Base-by-base conservation (phyloP, 1,284 basidiomycete species). In the Microbotryum saponariae region DNA sequence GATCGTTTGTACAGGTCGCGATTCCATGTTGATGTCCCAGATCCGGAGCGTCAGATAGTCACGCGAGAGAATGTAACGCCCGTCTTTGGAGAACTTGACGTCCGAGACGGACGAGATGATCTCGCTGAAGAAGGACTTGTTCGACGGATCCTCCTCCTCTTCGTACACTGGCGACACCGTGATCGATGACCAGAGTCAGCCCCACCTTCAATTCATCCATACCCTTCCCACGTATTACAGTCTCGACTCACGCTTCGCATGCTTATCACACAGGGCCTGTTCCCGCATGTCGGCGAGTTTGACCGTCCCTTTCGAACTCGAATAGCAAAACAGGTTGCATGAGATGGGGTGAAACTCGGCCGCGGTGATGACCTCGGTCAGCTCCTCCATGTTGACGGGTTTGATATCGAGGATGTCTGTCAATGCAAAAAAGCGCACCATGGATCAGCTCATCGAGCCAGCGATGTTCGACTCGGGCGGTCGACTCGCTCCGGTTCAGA, bases 201-300 rank as follows among this genome's bases (percentile, higher is more conserved):
- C 37, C 54, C 51, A 33, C 25, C 12, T 23, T 12, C 48, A 50
- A 23, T 20, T 21, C 10, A 18, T 50, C 18, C 27, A 23, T 21
- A 50, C 25, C 12, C 2, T 29, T 21, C 2, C 25, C 37, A 16
- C n/a, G 12, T 6, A 45, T 25, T 2, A 42, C 57, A 27, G 53
- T 42, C 37, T 78, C 23, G 50, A 77, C 89, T 72, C 73, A 97
- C 94, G 86, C 82, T 99, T 98, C 49, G 93, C 91, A 72, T 97
- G 89, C 71, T 84, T 83, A 76, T 99, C 96, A 77, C 96, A 99
- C 60, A 99, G 79, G 7, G 96, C 96, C 25, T 93, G 91, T 71
- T 97, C 92, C 58, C 96, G 86, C 96, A 99, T 99, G 78, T 99
- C 96, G n/a, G 93, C 94, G 61, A 99, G 84, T 79, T 98, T 98